A percentile compares a stretch with the other conserved stretches of the same genome.
Conservation (phyloP, 495 filamentous ascomycete species). For the Neurospora pannonica region DNA sequence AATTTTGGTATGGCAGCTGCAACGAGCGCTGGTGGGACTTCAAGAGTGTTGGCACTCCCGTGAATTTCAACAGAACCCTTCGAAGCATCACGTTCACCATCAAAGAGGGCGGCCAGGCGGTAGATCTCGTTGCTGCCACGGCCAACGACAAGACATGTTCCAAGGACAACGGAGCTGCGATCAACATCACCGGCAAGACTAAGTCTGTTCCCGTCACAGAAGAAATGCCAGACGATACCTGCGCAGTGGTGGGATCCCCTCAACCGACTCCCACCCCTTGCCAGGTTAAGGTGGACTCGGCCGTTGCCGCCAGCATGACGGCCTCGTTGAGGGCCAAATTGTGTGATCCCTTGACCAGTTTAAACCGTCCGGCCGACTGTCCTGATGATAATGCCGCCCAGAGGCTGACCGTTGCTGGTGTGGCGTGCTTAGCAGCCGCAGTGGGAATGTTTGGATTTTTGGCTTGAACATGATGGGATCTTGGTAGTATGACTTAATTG, state of each 20-base stretch:
- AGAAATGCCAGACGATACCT: background rate
- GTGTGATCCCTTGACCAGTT: background rate
- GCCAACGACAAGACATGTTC: background rate
- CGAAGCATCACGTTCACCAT: conserved; percentile 8
- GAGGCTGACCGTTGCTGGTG: background rate
- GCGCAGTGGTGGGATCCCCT: background rate
- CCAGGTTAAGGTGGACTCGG: conserved; percentile 2
- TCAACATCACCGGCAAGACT: background rate
- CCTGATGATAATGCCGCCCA: background rate
- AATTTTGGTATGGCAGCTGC: conserved; percentile 8
- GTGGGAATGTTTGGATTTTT: background rate
- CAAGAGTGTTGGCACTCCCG: background rate
- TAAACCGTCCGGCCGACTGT: background rate
- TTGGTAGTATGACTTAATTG: background rate
- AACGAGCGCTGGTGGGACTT: background rate
- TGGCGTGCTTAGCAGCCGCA: background rate
- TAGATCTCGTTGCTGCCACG: conserved; percentile 23
- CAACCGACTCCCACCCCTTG: background rate
- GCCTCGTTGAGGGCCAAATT: background rate
- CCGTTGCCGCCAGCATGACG: conserved; percentile 6
- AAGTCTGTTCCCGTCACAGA: background rate
- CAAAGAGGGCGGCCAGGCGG: conserved; percentile 11
- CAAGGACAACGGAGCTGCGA: background rate
- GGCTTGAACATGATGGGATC: background rate
- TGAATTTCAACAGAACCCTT: background rate